Conservation (phyloP, 129 eudicot genomes). For the Artemisia argyi region DNA sequence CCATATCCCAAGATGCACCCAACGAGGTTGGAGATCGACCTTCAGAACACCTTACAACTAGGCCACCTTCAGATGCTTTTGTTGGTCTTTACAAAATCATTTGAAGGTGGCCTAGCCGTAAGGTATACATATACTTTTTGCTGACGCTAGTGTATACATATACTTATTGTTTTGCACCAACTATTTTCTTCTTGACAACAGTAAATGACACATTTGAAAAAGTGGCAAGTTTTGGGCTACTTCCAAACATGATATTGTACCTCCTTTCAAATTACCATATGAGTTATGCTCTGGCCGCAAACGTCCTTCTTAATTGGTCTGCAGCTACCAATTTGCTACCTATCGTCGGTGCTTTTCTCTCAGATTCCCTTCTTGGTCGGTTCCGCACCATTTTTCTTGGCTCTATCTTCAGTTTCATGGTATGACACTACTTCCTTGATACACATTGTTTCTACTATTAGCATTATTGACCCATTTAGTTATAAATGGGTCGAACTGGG, state of each 20-base stretch:
- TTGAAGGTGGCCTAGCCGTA: too few relatives aligned
- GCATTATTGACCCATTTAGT: background rate
- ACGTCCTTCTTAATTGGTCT: constrained; percentile 50
- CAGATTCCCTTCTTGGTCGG: constrained; percentile 78
- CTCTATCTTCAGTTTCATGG: constrained; percentile 56
- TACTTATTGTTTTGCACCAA: background rate
- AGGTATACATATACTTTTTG: too few relatives aligned
- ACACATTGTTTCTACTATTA: background rate
- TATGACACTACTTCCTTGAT: constrained; percentile 11
- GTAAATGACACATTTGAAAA: constrained; percentile 89
- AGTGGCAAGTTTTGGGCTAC: constrained; percentile 81
- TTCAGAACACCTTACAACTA: too few relatives aligned
- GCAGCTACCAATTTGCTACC: constrained; percentile 80
- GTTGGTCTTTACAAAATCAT: too few relatives aligned
- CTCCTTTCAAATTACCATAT: constrained; percentile 61
- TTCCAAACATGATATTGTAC: constrained; percentile 82
- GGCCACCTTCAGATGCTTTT: too few relatives aligned
- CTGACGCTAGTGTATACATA: background rate
- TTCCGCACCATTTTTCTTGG: constrained; percentile 72
- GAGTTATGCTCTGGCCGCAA: constrained; percentile 48
- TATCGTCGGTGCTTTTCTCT: constrained; percentile 65
- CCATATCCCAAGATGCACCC: too few relatives aligned
- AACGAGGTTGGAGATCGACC: too few relatives aligned
- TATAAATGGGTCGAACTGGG: background rate
- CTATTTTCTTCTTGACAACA: constrained; percentile 16